These are phyloP conservation scores for Populus deltoides DNA, from an alignment of 345 rosid species.

Conservation along the genomic window DNA sequence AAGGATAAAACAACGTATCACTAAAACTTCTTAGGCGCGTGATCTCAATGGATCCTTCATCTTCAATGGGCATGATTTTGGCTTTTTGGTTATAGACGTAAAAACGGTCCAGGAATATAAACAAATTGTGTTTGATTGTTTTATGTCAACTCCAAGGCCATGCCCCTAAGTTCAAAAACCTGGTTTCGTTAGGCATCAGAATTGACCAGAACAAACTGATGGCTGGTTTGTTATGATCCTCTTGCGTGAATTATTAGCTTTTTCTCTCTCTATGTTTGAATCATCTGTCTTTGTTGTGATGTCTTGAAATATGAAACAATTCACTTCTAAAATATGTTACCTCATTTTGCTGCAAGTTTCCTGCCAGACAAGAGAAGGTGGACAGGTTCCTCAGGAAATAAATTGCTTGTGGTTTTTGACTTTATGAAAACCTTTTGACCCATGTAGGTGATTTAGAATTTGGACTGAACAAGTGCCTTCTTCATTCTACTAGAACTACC, in stretches of 20 bases:
- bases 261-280: background rate
- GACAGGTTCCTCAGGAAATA: background rate
- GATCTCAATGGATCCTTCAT: conserved; percentile 29
- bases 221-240: background rate
- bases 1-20: conserved; percentile 23
- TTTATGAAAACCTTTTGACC: background rate
- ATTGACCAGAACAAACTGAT: background rate
- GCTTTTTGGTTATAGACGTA: conserved; percentile 12
- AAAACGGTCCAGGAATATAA: conserved; percentile 10
- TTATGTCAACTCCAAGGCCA: background rate
- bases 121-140: background rate
- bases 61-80: conserved; percentile 12
- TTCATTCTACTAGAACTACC: background rate
- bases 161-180: background rate
- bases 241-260: background rate
- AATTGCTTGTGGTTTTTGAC: background rate
- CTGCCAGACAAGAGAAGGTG: background rate
- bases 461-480: background rate
- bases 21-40: conserved; percentile 20
- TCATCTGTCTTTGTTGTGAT: background rate
- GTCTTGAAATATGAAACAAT: background rate
- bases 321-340: background rate
- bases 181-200: background rate
- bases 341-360: background rate
- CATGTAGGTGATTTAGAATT: background rate